Percentiles rank a stretch among this genome's conserved stretches.
Conservation (phyloP, 2,329 filamentous ascomycete species). For the Magnaporthales sp. region DNA sequence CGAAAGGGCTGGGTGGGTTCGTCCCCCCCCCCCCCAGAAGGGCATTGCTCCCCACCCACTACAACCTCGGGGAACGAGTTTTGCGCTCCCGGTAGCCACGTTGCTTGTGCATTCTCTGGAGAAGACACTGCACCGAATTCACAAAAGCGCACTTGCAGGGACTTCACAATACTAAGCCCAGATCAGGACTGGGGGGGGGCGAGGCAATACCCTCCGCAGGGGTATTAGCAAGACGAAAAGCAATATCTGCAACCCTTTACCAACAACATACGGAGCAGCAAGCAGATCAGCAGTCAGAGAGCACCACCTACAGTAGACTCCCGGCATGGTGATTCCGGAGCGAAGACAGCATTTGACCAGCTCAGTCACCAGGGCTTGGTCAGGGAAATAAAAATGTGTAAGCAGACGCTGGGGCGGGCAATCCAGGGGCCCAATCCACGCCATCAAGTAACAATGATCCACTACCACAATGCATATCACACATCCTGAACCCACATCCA, state of each 20-base stretch:
- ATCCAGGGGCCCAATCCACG: not conserved
- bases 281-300: too few relatives aligned
- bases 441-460: not conserved
- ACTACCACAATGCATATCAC: not conserved
- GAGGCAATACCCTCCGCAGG: not conserved
- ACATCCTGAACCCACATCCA: not conserved
- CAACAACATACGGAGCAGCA: not conserved
- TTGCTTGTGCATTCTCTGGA: not conserved
- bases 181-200: not conserved
- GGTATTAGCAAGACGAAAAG: not conserved
- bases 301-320: too few relatives aligned
- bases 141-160: not conserved
- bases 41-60: not conserved
- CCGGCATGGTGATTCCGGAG: not conserved
- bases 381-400: not conserved
- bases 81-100: not conserved
- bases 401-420: not conserved
- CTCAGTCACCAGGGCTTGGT: not conserved
- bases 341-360: not conserved
- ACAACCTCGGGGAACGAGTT: not conserved
- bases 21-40: not conserved
- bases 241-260: not conserved
- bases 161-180: not conserved
- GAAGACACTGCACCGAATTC: not conserved
- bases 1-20: not conserved